A percentile compares a stretch with the other conserved stretches of the same genome.
These are phyloP conservation scores for Phalaenopsis equestris DNA, from an alignment of 106 monocot genomes.

Conservation along the genomic window DNA sequence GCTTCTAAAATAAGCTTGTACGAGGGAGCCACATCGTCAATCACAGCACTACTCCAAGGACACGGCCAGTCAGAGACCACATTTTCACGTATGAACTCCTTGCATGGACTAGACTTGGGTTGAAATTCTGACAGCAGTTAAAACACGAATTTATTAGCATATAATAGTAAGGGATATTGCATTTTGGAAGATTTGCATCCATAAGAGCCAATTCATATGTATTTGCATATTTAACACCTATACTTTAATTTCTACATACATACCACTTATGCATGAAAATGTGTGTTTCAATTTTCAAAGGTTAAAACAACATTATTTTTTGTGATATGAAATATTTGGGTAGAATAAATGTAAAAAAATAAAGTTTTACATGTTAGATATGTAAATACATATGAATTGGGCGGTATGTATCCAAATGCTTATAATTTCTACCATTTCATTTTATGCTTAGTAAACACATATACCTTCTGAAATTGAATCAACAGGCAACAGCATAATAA, in stretches of 20 bases:
- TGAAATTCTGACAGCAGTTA: slow-evolving; percentile 28
- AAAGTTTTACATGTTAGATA: no score
- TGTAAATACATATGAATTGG: no score
- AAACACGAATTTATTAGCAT: neutral
- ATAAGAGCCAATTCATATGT: no score
- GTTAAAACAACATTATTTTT: no score
- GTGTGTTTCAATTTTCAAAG: no score
- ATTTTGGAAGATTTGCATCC: neutral
- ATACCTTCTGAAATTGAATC: slow-evolving; percentile 51
- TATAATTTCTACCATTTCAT: neutral
- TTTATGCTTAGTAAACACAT: neutral
- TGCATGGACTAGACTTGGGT: slow-evolving; percentile 9
- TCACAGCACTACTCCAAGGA: slow-evolving; percentile 56
- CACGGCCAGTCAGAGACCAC: slow-evolving; percentile 45
- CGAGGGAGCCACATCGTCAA: slow-evolving; percentile 65
- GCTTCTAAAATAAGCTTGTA: slow-evolving; percentile 63
- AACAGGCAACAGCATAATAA: slow-evolving; percentile 64
- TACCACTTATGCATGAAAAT: no score
- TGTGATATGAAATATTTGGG: no score
- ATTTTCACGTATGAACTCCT: neutral
- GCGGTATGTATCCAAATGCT: no score
- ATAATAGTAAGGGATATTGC: neutral
- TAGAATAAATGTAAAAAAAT: no score
- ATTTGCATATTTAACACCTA: no score
- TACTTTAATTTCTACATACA: no score